A percentile compares a stretch with the other conserved stretches of the same genome.
phyloP scores from a whole-genome alignment of 768 basidiomycete species.

The Lyophyllum atratum region DNA sequence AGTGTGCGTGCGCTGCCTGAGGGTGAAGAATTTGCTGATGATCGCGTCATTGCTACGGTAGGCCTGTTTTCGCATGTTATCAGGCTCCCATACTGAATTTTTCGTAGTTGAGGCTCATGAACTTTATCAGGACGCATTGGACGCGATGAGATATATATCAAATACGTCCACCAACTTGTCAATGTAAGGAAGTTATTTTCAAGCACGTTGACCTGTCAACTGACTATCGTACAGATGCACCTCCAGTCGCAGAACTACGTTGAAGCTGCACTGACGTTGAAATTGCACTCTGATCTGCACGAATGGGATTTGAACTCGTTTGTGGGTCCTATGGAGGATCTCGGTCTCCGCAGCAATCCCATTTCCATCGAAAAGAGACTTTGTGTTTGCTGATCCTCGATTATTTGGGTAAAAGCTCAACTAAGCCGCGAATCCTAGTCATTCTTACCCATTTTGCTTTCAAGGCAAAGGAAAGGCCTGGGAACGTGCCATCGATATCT shows the following conservation, averaged over 20 bases:
- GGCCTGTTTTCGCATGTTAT: slow-evolving; percentile 15
- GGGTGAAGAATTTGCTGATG: slow-evolving; percentile 92
- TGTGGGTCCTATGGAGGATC: slow-evolving; percentile 85
- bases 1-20: slow-evolving; percentile 88
- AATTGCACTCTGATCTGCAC: slow-evolving; percentile 91
- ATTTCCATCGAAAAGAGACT: slow-evolving; percentile 93
- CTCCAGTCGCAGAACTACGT: slow-evolving; percentile 88
- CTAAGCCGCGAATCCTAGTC: slow-evolving; percentile 4
- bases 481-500: slow-evolving; percentile 91
- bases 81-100: slow-evolving; percentile 8
- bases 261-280: slow-evolving; percentile 91
- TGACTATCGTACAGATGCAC: slow-evolving; percentile 62
- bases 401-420: slow-evolving; percentile 64
- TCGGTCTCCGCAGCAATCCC: slow-evolving; percentile 91
- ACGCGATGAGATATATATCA: slow-evolving; percentile 91
- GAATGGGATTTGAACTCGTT: slow-evolving; percentile 86
- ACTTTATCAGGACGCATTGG: slow-evolving; percentile 92
- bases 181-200: slow-evolving; percentile 55
- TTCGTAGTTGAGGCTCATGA: slow-evolving; percentile 80
- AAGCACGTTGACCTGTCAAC: slow-evolving; percentile 5
- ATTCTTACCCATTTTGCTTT: background rate
- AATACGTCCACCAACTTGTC: slow-evolving; percentile 94
- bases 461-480: slow-evolving; percentile 96
- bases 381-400: slow-evolving; percentile 91
- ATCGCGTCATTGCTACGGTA: slow-evolving; percentile 90